Conservation (phyloP, 148 eudicot genomes). For the Suaeda aralocaspica region DNA sequence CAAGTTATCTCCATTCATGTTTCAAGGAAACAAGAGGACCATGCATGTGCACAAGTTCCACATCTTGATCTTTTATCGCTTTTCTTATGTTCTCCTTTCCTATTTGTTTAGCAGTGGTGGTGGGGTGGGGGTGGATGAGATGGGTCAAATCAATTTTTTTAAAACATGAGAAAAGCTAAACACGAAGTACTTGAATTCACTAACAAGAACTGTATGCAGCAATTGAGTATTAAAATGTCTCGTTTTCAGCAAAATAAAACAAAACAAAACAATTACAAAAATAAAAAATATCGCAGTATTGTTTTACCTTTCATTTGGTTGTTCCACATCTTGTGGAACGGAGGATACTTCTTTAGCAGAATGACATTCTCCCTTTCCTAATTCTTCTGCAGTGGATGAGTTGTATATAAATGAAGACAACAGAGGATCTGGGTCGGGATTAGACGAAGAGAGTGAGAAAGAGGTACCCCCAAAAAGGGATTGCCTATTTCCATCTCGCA, state of each 20-base stretch:
- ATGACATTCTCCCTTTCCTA: conserved; percentile 35
- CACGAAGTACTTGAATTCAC: background rate
- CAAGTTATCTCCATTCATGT: conserved; percentile 1
- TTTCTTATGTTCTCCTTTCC: background rate
- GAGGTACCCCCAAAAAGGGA: conserved; percentile 69
- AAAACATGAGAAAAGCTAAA: background rate
- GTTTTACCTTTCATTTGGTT: conserved; percentile 49
- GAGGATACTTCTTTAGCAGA: conserved; percentile 37
- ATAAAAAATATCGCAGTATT: background rate
- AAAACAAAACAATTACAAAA: no score
- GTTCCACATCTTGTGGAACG: conserved; percentile 27
- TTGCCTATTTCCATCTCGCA: conserved; percentile 64
- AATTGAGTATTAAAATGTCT: background rate
- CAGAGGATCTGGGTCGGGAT: conserved; percentile 72
- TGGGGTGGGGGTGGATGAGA: background rate
- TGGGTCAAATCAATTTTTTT: no score
- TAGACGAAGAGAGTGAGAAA: conserved; percentile 41
- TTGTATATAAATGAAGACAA: conserved; percentile 72
- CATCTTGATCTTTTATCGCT: background rate
- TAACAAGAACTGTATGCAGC: background rate
- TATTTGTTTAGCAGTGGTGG: no score
- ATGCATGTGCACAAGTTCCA: background rate
- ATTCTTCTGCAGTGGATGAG: conserved; percentile 42
- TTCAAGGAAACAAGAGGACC: background rate
- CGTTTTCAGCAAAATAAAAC: background rate